Percentiles rank a stretch among this genome's conserved stretches.
These are phyloP conservation scores for Phlebiopsis gigantea DNA, from an alignment of 768 basidiomycete genomes.

Conservation along the genomic window DNA sequence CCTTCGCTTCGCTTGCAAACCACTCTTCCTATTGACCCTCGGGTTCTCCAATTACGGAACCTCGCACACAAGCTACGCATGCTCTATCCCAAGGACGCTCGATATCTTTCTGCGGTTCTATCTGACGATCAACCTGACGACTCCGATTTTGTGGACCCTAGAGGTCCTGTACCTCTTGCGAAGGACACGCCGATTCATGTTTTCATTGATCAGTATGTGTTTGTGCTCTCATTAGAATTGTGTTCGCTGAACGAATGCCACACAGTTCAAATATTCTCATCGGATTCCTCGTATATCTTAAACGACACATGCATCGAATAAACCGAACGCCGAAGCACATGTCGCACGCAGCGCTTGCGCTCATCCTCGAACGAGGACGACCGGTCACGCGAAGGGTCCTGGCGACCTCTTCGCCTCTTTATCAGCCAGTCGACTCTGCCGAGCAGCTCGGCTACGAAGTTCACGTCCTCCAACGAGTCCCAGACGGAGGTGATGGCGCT, in stretches of 20 bases:
- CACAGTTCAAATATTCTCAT: constrained; percentile 83
- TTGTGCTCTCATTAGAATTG: background rate
- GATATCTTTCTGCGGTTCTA: constrained; percentile 25
- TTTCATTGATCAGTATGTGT: constrained; percentile 57
- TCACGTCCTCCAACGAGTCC: constrained; percentile 63
- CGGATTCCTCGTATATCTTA: constrained; percentile 68
- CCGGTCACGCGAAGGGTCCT: constrained; percentile 69
- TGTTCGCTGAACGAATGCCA: constrained; percentile 2
- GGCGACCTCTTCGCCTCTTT: constrained; percentile 77
- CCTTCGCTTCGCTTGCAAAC: constrained; percentile 35
- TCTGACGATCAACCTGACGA: constrained; percentile 22
- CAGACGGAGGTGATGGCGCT: constrained; percentile 58
- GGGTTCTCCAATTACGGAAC: constrained; percentile 44
- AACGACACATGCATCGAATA: constrained; percentile 42
- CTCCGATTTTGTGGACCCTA: constrained; percentile 31
- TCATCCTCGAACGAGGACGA: constrained; percentile 80
- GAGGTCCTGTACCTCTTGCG: constrained; percentile 27
- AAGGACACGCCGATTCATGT: constrained; percentile 31
- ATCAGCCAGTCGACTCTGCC: constrained; percentile 75
- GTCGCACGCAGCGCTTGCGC: constrained; percentile 71
- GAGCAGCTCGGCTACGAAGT: constrained; percentile 73
- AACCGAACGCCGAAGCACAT: constrained; percentile 37
- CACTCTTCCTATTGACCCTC: constrained; percentile 40
- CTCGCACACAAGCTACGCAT: constrained; percentile 53
- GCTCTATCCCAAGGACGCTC: constrained; percentile 49